These are phyloP conservation scores for Pelargonium fulgidum DNA, from an alignment of 441 rosid genomes.

Conservation along the genomic window DNA sequence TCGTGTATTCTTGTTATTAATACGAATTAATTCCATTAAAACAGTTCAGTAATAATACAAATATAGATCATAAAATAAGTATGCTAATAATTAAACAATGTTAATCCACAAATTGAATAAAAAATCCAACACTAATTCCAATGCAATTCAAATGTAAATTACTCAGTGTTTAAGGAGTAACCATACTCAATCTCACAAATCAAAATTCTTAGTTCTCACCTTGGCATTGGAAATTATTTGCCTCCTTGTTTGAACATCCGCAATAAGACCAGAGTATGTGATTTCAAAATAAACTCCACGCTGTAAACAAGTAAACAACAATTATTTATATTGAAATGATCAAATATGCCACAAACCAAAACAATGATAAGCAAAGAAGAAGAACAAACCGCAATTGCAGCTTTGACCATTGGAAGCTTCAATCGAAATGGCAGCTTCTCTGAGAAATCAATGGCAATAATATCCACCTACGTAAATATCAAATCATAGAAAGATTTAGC, in stretches of 20 bases:
- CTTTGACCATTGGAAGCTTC: conserved; percentile 54
- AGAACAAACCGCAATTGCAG: conserved; percentile 59
- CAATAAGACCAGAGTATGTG: conserved; percentile 55
- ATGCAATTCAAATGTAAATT: not conserved
- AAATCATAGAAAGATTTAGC: not conserved
- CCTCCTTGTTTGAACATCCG: conserved; percentile 57
- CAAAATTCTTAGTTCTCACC: conserved; percentile 33
- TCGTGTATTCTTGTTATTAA: too few species aligned
- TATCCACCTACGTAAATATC: conserved; percentile 46
- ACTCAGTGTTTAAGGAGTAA: not conserved
- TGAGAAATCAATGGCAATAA: conserved; percentile 63
- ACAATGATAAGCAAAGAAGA: conserved; percentile 7
- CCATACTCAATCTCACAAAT: not conserved
- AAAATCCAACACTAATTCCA: too few species aligned
- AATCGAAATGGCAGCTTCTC: conserved; percentile 59
- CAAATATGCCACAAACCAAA: not conserved
- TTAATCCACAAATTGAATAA: too few species aligned
- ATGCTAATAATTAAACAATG: too few species aligned
- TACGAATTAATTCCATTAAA: too few species aligned
- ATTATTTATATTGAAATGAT: not conserved
- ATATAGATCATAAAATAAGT: too few species aligned
- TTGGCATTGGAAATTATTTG: conserved; percentile 67
- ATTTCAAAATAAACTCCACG: conserved; percentile 80
- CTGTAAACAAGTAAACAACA: conserved; percentile 29
- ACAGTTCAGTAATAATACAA: too few species aligned